phyloP scores from a whole-genome alignment of 176 grass and related monocot genomes.

The Puccinellia tenuiflora region DNA sequence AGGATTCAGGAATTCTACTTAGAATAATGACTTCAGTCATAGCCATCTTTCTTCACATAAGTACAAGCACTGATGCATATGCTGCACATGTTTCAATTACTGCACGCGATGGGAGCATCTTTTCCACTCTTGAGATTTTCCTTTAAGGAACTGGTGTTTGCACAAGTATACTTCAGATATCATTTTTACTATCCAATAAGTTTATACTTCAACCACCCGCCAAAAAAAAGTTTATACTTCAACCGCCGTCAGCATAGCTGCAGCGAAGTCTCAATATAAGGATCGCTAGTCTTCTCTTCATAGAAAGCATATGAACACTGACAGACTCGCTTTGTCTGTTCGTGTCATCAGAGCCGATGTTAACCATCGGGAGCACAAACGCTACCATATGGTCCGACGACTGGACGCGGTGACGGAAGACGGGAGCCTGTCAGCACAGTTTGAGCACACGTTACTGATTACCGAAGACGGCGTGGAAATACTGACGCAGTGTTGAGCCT shows the following conservation, averaged over 20 bases:
- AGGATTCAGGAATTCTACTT: background rate
- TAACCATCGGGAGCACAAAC: conserved; percentile 76
- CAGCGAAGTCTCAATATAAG: background rate
- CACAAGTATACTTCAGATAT: no score
- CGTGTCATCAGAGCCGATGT: conserved; percentile 68
- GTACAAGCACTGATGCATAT: no score
- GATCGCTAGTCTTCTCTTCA: background rate
- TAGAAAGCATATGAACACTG: conserved; percentile 14
- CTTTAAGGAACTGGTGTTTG: no score
- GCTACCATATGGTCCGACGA: conserved; percentile 78
- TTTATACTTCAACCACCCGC: no score
- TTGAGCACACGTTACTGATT: conserved; percentile 84
- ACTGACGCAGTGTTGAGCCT: conserved; percentile 56
- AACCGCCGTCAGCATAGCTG: no score
- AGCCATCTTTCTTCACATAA: background rate
- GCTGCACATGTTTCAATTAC: background rate
- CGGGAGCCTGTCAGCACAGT: conserved; percentile 75
- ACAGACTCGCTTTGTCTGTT: background rate
- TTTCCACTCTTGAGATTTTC: no score
- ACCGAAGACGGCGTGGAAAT: conserved; percentile 73
- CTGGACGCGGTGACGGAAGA: conserved; percentile 94
- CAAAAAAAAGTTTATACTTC: no score
- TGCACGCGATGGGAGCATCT: no score
- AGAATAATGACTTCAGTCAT: background rate
- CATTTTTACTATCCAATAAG: no score